These are phyloP conservation scores for Gossypioides kirkii DNA, from an alignment of 345 rosid genomes.

Conservation along the genomic window DNA sequence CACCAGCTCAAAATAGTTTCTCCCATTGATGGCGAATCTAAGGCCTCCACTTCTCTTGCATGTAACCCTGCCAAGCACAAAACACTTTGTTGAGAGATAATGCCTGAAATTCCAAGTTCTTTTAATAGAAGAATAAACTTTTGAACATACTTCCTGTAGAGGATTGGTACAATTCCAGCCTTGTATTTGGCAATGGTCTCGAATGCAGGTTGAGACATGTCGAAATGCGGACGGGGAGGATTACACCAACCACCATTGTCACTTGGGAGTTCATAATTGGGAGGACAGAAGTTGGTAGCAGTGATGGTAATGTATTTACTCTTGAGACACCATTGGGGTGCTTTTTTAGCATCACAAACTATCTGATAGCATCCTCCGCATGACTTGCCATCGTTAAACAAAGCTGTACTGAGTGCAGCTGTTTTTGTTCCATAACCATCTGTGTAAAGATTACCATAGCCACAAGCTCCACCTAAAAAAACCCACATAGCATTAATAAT, in stretches of 20 bases:
- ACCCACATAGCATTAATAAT: background rate
- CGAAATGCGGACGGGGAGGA: constrained; percentile 66
- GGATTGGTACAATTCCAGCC: constrained; percentile 69
- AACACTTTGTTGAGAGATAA: background rate
- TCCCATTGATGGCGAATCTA: constrained; percentile 63
- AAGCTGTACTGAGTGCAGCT: constrained; percentile 64
- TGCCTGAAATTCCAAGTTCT: background rate
- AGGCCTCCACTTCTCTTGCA: constrained; percentile 64
- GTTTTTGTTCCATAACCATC: constrained; percentile 61
- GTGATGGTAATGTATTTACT: constrained; percentile 58
- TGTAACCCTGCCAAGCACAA: constrained; percentile 36
- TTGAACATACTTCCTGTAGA: constrained; percentile 45
- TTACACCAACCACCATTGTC: constrained; percentile 86
- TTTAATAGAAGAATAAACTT: background rate
- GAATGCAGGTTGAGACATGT: constrained; percentile 72
- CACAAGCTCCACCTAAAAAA: constrained; percentile 68
- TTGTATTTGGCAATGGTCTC: constrained; percentile 60
- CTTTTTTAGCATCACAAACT: constrained; percentile 42
- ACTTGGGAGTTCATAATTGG: constrained; percentile 51
- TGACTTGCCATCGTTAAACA: constrained; percentile 52
- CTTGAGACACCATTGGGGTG: constrained; percentile 55
- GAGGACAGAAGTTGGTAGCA: constrained; percentile 81
- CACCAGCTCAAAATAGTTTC: constrained; percentile 62
- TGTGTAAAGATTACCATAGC: constrained; percentile 54
- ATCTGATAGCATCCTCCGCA: constrained; percentile 74